Percentiles rank a stretch among this genome's conserved stretches.
Conservation (phyloP, 768 basidiomycete genomes). For the Paxillus rubicundulus region DNA sequence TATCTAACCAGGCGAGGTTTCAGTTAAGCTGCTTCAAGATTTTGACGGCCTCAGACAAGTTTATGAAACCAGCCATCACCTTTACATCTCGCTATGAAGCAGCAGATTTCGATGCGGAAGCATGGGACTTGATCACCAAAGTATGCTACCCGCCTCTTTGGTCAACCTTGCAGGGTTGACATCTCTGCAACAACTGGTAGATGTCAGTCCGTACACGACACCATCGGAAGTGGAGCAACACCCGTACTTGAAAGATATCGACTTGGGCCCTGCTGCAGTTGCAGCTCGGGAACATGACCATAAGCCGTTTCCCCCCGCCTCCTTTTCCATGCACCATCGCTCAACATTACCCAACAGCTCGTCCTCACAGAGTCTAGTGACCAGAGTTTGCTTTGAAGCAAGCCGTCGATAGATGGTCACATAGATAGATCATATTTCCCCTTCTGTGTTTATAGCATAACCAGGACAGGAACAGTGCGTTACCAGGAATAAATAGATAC, state of each 20-base stretch:
- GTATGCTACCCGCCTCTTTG: background rate
- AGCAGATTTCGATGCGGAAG: constrained; percentile 3
- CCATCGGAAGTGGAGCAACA: constrained; percentile 9
- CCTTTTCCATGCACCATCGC: background rate
- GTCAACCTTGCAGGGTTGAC: background rate
- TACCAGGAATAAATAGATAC: background rate
- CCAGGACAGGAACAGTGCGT: background rate
- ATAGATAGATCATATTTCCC: background rate
- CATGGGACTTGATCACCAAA: constrained; percentile 8
- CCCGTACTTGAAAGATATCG: constrained; percentile 5
- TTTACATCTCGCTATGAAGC: background rate
- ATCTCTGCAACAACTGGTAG: background rate
- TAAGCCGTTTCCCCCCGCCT: background rate
- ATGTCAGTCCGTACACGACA: constrained; percentile 2
- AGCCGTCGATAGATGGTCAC: too few species aligned
- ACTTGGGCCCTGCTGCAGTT: constrained; percentile 6
- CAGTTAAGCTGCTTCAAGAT: background rate
- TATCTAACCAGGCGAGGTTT: background rate
- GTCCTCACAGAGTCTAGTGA: too few species aligned
- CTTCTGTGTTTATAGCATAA: background rate
- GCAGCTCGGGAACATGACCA: constrained; percentile 6
- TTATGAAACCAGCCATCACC: background rate
- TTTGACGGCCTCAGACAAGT: background rate
- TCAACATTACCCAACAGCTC: background rate
- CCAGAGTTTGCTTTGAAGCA: too few species aligned